These are phyloP conservation scores for Lumnitzera littorea DNA, from an alignment of 345 rosid genomes.

Conservation along the genomic window DNA sequence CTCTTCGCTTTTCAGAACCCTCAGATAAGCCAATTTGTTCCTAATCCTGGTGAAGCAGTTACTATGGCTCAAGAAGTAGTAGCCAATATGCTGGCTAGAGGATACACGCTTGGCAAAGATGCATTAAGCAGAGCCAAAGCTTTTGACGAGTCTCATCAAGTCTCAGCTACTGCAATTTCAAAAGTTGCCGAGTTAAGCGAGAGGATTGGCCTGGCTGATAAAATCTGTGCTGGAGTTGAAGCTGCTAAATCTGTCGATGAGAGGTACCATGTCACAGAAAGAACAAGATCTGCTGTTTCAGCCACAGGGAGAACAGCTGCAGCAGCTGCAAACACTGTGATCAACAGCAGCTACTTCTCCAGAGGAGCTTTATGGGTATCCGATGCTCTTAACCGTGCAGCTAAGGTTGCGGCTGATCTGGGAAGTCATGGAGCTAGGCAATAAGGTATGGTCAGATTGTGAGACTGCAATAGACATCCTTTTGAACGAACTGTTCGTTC, in stretches of 20 bases:
- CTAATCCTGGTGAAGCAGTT: conserved; percentile 64
- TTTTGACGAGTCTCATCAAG: conserved; percentile 66
- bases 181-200: conserved; percentile 57
- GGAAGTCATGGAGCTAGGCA: conserved; percentile 30
- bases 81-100: conserved; percentile 57
- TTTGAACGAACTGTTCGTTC: neutral
- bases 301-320: conserved; percentile 67
- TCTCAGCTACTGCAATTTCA: conserved; percentile 64
- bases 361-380: conserved; percentile 79
- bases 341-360: conserved; percentile 71
- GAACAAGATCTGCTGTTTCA: conserved; percentile 56
- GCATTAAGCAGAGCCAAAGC: conserved; percentile 61
- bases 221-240: conserved; percentile 58
- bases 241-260: conserved; percentile 54
- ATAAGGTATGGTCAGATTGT: conserved; percentile 5
- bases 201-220: conserved; percentile 61
- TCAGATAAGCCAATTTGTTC: conserved; percentile 25
- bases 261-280: conserved; percentile 57
- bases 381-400: conserved; percentile 59
- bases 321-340: conserved; percentile 51
- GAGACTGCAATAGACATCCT: neutral
- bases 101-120: conserved; percentile 65
- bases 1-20: conserved; percentile 17
- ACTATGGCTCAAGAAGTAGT: conserved; percentile 67
- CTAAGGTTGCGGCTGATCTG: conserved; percentile 57